Conservation (phyloP, 352 stramenopile genomes). For the Phytophthora syringae region DNA sequence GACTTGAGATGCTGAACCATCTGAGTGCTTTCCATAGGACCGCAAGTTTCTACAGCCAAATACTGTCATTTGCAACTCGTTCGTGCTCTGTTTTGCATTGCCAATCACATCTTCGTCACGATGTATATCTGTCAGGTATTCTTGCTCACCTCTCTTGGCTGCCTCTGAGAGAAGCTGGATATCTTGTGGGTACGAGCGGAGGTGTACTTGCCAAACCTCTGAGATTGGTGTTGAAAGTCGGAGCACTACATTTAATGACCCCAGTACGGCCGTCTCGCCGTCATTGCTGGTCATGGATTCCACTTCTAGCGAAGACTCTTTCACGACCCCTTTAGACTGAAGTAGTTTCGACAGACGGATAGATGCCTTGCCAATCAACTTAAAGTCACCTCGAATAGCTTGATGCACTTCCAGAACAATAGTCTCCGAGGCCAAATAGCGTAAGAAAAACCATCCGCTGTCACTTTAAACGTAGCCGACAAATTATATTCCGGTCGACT, state of each 20-base stretch:
- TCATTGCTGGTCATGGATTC: slow-evolving; percentile 45
- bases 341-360: slow-evolving; percentile 81
- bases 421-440: slow-evolving; percentile 89
- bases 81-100: slow-evolving; percentile 32
- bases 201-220: slow-evolving; percentile 91
- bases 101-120: slow-evolving; percentile 29
- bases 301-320: slow-evolving; percentile 55
- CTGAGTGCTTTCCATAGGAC: slow-evolving; percentile 52
- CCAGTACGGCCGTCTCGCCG: slow-evolving; percentile 43
- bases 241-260: slow-evolving; percentile 83
- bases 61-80: slow-evolving; percentile 75
- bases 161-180: slow-evolving; percentile 51
- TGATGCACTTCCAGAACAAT: slow-evolving; percentile 92
- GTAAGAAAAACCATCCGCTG: slow-evolving; percentile 93
- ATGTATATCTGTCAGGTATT: slow-evolving; percentile 17
- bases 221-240: slow-evolving; percentile 90
- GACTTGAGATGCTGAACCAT: slow-evolving; percentile 34
- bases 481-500: slow-evolving; percentile 91
- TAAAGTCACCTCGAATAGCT: slow-evolving; percentile 87
- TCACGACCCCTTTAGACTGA: slow-evolving; percentile 77
- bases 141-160: slow-evolving; percentile 7
- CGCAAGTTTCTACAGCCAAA: slow-evolving; percentile 68
- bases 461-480: slow-evolving; percentile 92
- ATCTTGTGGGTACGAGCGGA: slow-evolving; percentile 90
- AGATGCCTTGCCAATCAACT: slow-evolving; percentile 73